Percentiles rank a stretch among this genome's conserved stretches.
phyloP scores from a whole-genome alignment of 1,139 yeast species.

The Sugiyamaella castrensis region DNA sequence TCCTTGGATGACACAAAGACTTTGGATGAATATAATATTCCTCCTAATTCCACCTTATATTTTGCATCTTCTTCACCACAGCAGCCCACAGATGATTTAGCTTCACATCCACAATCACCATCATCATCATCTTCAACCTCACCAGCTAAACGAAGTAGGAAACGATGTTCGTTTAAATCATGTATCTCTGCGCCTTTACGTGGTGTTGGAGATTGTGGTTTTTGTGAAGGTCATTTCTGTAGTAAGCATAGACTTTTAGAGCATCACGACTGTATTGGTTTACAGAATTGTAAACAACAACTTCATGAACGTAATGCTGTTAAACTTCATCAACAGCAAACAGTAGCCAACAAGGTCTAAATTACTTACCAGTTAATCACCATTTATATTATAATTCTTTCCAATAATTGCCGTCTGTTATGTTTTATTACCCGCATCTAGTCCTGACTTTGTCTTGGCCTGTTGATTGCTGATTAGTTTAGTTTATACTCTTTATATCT shows the following conservation, averaged over 20 bases:
- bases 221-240: conserved; percentile 83
- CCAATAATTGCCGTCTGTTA: background rate
- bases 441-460: no score
- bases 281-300: conserved; percentile 75
- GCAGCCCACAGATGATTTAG: conserved; percentile 24
- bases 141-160: conserved; percentile 48
- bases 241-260: conserved; percentile 84
- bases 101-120: conserved; percentile 20
- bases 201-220: conserved; percentile 84
- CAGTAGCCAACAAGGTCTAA: conserved; percentile 44
- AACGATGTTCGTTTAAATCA: conserved; percentile 57
- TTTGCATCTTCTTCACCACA: conserved; percentile 38
- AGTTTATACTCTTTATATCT: no score
- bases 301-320: conserved; percentile 59
- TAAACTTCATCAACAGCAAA: conserved; percentile 44
- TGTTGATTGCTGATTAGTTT: background rate
- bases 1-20: conserved; percentile 79
- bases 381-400: background rate
- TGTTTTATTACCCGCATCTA: background rate
- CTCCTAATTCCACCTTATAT: conserved; percentile 72
- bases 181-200: conserved; percentile 71
- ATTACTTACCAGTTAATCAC: conserved; percentile 1
- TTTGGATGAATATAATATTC: conserved; percentile 74
- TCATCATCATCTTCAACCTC: conserved; percentile 13
- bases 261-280: conserved; percentile 76